A percentile compares a stretch with the other conserved stretches of the same genome.
phyloP scores from a whole-genome alignment of 768 basidiomycete genomes.

The Hydnum rufescens region DNA sequence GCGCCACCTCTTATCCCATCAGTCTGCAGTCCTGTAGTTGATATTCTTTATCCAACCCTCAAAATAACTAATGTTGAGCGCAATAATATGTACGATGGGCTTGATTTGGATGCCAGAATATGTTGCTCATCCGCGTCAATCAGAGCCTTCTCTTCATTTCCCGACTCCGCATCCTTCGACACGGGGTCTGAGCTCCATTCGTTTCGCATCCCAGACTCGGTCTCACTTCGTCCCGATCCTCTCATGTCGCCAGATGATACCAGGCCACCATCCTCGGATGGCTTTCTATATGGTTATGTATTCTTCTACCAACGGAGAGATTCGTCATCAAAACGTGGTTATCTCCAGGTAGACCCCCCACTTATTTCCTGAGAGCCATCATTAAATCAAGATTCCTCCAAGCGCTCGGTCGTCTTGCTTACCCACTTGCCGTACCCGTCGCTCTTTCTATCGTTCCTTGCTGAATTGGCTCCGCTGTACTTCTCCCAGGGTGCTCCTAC shows the following conservation, averaged over 20 bases:
- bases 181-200: constrained; percentile 73
- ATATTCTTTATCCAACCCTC: constrained; percentile 48
- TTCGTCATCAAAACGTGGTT: constrained; percentile 48
- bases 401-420: constrained; percentile 68
- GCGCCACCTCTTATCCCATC: constrained; percentile 44
- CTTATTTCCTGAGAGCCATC: not conserved
- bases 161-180: constrained; percentile 70
- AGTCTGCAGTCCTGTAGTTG: constrained; percentile 47
- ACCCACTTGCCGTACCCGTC: constrained; percentile 66
- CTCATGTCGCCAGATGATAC: constrained; percentile 14
- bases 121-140: not conserved
- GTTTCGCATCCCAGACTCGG: constrained; percentile 51
- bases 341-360: constrained; percentile 39
- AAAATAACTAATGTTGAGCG: constrained; percentile 41
- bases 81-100: constrained; percentile 50
- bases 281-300: constrained; percentile 59
- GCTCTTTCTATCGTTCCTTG: constrained; percentile 47
- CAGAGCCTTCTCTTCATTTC: constrained; percentile 85
- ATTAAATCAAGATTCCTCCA: not conserved
- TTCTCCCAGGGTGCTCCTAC: constrained; percentile 56
- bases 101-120: constrained; percentile 7
- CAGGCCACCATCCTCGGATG: constrained; percentile 30
- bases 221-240: constrained; percentile 4
- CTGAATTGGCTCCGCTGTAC: constrained; percentile 56
- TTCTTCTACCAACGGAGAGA: constrained; percentile 58